Conservation (phyloP, 768 basidiomycete genomes). For the Lactarius pseudohatsudake region DNA sequence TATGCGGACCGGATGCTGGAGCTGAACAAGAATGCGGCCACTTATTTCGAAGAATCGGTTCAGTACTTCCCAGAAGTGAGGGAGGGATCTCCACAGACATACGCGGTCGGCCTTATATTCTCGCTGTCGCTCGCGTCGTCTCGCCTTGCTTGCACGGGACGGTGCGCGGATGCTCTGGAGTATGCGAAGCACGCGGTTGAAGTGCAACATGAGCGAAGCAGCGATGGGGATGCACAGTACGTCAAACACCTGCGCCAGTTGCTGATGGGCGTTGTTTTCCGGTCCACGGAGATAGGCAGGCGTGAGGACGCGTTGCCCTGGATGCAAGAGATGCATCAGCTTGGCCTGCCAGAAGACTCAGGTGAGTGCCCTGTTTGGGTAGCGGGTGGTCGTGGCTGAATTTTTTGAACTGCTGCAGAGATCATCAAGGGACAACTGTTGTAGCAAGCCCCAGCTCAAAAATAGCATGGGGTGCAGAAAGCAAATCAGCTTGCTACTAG, state of each 20-base stretch:
- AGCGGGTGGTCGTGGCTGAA: neutral
- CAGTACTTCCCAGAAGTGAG: slow-evolving; percentile 17
- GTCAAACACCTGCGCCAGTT: neutral
- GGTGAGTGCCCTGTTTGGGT: neutral
- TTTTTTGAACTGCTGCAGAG: neutral
- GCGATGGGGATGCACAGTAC: neutral
- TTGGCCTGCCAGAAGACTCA: neutral
- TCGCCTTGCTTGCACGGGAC: slow-evolving; percentile 18
- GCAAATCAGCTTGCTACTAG: neutral
- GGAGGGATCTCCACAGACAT: neutral
- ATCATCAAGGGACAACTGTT: neutral
- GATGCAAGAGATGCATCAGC: slow-evolving; percentile 3
- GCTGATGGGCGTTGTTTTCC: slow-evolving; percentile 13
- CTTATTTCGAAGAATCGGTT: slow-evolving; percentile 16
- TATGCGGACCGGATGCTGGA: slow-evolving; percentile 18
- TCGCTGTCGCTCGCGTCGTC: slow-evolving; percentile 21
- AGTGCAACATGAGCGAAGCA: slow-evolving; percentile 12
- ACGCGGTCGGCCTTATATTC: slow-evolving; percentile 9
- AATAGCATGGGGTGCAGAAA: neutral
- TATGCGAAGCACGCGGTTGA: slow-evolving; percentile 23
- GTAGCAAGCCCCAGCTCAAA: neutral
- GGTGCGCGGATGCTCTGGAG: slow-evolving; percentile 1
- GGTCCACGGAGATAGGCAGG: slow-evolving; percentile 8
- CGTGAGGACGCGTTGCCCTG: neutral
- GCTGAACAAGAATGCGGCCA: slow-evolving; percentile 14